Percentiles rank a stretch among this genome's conserved stretches.
Conservation (phyloP, 768 basidiomycete genomes). For the Mycena latifolia region DNA sequence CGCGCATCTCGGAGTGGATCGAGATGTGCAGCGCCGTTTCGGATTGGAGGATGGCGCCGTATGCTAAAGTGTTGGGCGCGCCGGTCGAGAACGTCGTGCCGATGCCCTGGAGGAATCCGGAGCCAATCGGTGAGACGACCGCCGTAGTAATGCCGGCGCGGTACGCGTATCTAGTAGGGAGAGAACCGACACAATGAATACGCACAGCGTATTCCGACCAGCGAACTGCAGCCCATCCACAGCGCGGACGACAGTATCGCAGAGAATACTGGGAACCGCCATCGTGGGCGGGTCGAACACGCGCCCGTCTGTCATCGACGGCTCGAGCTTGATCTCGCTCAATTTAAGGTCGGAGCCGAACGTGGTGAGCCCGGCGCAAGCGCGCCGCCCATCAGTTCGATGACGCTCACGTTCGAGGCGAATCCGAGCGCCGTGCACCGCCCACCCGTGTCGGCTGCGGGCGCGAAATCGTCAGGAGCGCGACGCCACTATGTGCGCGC, state of each 20-base stretch:
- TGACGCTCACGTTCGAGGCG: no score
- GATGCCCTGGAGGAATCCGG: slow-evolving; percentile 72
- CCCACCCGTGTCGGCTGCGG: no score
- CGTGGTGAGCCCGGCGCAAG: no score
- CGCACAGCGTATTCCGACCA: slow-evolving; percentile 65
- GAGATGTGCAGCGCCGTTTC: slow-evolving; percentile 76
- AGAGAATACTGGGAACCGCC: slow-evolving; percentile 47
- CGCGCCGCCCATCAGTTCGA: no score
- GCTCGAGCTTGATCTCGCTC: slow-evolving; percentile 74
- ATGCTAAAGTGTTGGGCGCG: slow-evolving; percentile 68
- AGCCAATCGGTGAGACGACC: slow-evolving; percentile 69
- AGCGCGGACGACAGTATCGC: slow-evolving; percentile 64
- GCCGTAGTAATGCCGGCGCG: slow-evolving; percentile 79
- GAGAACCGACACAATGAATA: slow-evolving; percentile 3
- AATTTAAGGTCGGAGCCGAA: slow-evolving; percentile 65
- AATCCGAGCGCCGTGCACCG: no score
- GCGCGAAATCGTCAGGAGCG: no score
- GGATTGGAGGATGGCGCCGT: slow-evolving; percentile 73
- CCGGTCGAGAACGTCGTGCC: slow-evolving; percentile 75
- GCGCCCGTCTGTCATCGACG: slow-evolving; percentile 74
- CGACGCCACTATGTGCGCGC: not conserved
- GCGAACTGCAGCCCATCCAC: slow-evolving; percentile 73
- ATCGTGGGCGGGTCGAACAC: slow-evolving; percentile 63
- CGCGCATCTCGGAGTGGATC: slow-evolving; percentile 48
- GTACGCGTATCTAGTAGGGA: slow-evolving; percentile 73